Evolutionary conservation across 23 red algal genomes (phyloP).

Genomic region (Pyropia yezoensis): DNA sequence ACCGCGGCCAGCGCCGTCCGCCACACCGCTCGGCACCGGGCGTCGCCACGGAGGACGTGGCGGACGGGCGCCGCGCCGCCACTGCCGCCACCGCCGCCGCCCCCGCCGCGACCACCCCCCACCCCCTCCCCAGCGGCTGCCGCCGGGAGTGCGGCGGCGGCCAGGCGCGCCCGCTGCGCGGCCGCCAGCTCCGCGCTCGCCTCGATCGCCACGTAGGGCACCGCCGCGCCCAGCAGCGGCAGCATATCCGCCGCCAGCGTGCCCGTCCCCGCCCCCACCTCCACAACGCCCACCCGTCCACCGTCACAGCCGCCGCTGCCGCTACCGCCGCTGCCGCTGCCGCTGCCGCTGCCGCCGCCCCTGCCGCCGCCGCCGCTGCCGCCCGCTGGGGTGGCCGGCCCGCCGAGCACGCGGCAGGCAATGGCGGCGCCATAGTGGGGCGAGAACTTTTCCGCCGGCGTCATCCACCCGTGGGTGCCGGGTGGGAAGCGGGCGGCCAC

Average conservation of each 20-base stretch:
- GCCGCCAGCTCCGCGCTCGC: neutral
- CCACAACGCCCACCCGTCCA: conserved; percentile 45
- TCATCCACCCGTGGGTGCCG: conserved; percentile 57
- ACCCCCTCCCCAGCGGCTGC: too few relatives aligned
- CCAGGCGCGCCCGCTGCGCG: too few relatives aligned
- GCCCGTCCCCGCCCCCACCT: conserved; percentile 80
- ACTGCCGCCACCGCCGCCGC: too few relatives aligned
- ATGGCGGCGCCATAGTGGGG: conserved; percentile 68
- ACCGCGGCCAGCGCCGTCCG: too few relatives aligned
- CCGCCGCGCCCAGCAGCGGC: conserved; percentile 7
- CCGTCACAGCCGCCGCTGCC: neutral
- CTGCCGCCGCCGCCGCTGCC: conserved; percentile 47
- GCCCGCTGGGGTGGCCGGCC: conserved; percentile 1
- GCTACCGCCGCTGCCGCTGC: conserved; percentile 13
- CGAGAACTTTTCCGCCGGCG: conserved; percentile 79
- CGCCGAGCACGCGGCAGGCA: conserved; percentile 33
- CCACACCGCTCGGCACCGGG: too few relatives aligned
- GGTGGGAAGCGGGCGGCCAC: conserved; percentile 16
- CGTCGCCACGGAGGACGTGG: too few relatives aligned
- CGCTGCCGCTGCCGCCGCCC: conserved; percentile 55
- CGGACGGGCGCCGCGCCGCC: too few relatives aligned
- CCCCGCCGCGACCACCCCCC: too few relatives aligned
- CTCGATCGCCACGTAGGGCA: neutral
- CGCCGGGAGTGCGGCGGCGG: too few relatives aligned
- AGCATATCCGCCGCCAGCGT: conserved; percentile 61